Evolutionary conservation across 2,329 filamentous ascomycete genomes (phyloP).

Genomic region (Drechslera avenae): DNA sequence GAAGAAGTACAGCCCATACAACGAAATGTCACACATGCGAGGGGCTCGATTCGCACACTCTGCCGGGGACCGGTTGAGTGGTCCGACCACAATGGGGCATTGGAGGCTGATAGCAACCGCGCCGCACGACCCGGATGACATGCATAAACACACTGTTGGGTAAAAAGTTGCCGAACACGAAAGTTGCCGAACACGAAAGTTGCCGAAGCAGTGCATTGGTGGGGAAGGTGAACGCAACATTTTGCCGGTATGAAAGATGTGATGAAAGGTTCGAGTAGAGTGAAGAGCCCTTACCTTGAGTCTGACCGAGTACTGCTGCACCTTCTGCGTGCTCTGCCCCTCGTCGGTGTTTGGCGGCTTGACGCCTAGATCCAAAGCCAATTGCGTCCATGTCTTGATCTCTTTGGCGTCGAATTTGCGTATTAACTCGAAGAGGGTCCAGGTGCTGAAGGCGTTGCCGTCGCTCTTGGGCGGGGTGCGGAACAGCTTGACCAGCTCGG

Average conservation of each 20-base stretch:
- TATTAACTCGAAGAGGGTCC: conserved; percentile 77
- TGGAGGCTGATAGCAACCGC: conserved; percentile 8
- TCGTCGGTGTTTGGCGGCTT: conserved; percentile 81
- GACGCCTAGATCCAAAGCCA: conserved; percentile 86
- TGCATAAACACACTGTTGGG: conserved; percentile 12
- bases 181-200: not conserved
- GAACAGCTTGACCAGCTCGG: conserved; percentile 75
- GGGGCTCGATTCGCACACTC: conserved; percentile 8
- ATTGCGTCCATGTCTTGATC: conserved; percentile 89
- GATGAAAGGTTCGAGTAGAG: not conserved
- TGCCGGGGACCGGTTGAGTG: conserved; percentile 6
- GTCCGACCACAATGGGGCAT: conserved; percentile 8
- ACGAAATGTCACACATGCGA: not conserved
- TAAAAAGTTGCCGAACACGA: not conserved
- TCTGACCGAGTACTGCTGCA: conserved; percentile 91
- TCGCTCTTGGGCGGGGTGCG: conserved; percentile 82
- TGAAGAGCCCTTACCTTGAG: conserved; percentile 68
- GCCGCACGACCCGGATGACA: conserved; percentile 12
- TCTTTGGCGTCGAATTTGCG: conserved; percentile 78
- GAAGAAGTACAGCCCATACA: not conserved
- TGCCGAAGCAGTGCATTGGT: not conserved
- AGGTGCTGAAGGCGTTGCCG: conserved; percentile 83
- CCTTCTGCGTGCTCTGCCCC: conserved; percentile 88
- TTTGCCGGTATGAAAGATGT: not conserved
- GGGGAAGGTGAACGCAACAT: not conserved